Evolutionary conservation across 2,329 filamentous ascomycete genomes (phyloP).

Genomic region (Diaporthe aspalathi): DNA sequence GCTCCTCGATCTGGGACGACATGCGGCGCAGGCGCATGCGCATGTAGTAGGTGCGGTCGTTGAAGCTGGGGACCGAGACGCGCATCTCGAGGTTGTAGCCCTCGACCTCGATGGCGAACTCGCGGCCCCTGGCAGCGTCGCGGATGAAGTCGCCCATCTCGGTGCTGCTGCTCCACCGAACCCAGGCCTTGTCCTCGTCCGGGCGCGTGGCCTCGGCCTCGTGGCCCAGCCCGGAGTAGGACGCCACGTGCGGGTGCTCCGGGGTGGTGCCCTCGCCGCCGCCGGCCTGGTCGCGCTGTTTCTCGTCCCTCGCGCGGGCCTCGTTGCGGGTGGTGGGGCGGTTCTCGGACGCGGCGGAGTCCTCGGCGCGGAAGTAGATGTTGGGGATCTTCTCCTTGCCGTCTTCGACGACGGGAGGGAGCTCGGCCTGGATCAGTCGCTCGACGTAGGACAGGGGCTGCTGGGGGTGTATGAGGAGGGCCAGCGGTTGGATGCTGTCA

Average conservation of each 20-base stretch:
- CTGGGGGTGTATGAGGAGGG: constrained; percentile 87
- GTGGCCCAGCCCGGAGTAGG: constrained; percentile 77
- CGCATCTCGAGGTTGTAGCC: constrained; percentile 73
- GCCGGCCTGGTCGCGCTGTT: constrained; percentile 16
- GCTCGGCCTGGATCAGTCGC: constrained; percentile 86
- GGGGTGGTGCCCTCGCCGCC: constrained; percentile 32
- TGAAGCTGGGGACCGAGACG: constrained; percentile 87
- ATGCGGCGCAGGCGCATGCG: constrained; percentile 80
- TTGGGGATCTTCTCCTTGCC: constrained; percentile 76
- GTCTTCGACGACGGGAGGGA: constrained; percentile 75
- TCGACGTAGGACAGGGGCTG: constrained; percentile 93
- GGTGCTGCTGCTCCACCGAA: constrained; percentile 88
- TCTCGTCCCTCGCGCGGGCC: constrained; percentile 46
- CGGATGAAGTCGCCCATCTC: constrained; percentile 95
- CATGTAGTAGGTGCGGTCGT: constrained; percentile 90
- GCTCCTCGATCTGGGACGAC: constrained; percentile 73
- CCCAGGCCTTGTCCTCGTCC: constrained; percentile 65
- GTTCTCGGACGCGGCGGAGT: constrained; percentile 71
- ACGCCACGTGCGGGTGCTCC: constrained; percentile 64
- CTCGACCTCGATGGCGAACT: constrained; percentile 87
- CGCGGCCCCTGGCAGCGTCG: constrained; percentile 84
- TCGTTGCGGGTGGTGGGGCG: constrained; percentile 49
- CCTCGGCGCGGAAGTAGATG: constrained; percentile 84
- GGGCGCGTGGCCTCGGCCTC: constrained; percentile 64
- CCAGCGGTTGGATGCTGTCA: constrained; percentile 78